Evolutionary conservation across 2,329 filamentous ascomycete genomes (phyloP).

Genomic region (Periconia sp.): DNA sequence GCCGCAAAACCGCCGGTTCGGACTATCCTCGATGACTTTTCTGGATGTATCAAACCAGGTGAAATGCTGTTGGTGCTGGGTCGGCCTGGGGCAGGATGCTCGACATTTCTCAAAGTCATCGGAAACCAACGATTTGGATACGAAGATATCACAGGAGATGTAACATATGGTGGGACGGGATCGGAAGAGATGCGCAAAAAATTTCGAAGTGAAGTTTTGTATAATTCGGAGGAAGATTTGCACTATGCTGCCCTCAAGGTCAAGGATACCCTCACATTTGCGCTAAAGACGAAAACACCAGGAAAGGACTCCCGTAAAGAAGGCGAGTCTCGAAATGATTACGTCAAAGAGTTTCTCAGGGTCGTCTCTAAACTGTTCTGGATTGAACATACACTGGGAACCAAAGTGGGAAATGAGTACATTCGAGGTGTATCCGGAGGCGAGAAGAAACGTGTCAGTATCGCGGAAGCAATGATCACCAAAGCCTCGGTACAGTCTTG

Average conservation of each 20-base stretch:
- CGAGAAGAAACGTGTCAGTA: slow-evolving; percentile 52
- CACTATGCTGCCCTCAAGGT: slow-evolving; percentile 80
- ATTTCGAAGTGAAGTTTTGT: slow-evolving; percentile 67
- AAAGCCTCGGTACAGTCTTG: slow-evolving; percentile 42
- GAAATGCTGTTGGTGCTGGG: slow-evolving; percentile 73
- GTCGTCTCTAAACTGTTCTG: slow-evolving; percentile 73
- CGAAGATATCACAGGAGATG: slow-evolving; percentile 58
- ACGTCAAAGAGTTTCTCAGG: slow-evolving; percentile 63
- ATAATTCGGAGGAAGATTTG: slow-evolving; percentile 76
- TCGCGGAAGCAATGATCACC: slow-evolving; percentile 53
- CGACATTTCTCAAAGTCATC: slow-evolving; percentile 69
- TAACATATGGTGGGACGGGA: slow-evolving; percentile 57
- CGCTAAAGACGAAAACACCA: slow-evolving; percentile 68
- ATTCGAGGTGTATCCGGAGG: slow-evolving; percentile 62
- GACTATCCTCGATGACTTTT: slow-evolving; percentile 65
- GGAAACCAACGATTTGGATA: slow-evolving; percentile 66
- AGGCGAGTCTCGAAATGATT: slow-evolving; percentile 63
- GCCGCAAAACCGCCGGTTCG: slow-evolving; percentile 58
- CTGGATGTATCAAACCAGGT: slow-evolving; percentile 71
- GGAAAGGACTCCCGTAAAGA: slow-evolving; percentile 61
- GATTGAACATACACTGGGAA: slow-evolving; percentile 70
- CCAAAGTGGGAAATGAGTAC: slow-evolving; percentile 74
- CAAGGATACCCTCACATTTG: slow-evolving; percentile 72
- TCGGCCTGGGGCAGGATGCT: slow-evolving; percentile 69
- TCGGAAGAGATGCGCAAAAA: slow-evolving; percentile 56